Conservation (phyloP, 768 basidiomycete genomes). For the Podaxis sp. region DNA sequence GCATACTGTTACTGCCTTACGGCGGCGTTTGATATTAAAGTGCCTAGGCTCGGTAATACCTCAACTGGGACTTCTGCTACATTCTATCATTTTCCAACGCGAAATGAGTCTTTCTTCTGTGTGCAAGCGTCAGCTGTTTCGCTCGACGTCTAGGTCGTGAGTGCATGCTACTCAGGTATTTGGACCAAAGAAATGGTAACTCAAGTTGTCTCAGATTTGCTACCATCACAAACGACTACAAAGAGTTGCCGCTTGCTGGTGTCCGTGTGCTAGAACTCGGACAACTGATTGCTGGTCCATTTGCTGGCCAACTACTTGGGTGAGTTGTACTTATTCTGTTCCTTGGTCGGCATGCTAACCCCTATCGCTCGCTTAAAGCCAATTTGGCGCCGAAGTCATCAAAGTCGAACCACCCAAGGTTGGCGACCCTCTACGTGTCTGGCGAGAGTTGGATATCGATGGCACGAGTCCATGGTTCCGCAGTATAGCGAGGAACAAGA, state of each 20-base stretch:
- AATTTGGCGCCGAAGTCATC: conserved; percentile 72
- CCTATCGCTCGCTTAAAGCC: conserved; percentile 34
- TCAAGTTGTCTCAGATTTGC: conserved; percentile 1
- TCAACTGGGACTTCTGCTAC: not conserved
- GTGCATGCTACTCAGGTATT: not conserved
- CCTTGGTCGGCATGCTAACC: not conserved
- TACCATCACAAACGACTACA: conserved; percentile 16
- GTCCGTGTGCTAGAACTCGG: conserved; percentile 68
- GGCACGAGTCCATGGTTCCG: conserved; percentile 76
- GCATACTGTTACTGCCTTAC: not conserved
- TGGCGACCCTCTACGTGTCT: conserved; percentile 69
- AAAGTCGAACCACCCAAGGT: conserved; percentile 63
- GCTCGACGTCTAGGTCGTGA: conserved; percentile 8
- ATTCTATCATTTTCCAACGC: not conserved
- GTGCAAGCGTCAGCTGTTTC: conserved; percentile 8
- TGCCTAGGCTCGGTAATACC: not conserved
- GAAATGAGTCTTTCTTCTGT: conserved; percentile 8
- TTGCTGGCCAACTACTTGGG: conserved; percentile 72
- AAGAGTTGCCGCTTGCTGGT: conserved; percentile 56
- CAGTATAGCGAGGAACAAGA: conserved; percentile 71
- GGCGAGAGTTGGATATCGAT: conserved; percentile 69
- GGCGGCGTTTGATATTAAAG: not conserved
- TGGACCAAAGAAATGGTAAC: not conserved
- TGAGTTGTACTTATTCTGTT: conserved; percentile 25
- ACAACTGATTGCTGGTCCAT: conserved; percentile 71